Conservation (phyloP, 805 yeast species). For the Yueomyces sinensis region DNA sequence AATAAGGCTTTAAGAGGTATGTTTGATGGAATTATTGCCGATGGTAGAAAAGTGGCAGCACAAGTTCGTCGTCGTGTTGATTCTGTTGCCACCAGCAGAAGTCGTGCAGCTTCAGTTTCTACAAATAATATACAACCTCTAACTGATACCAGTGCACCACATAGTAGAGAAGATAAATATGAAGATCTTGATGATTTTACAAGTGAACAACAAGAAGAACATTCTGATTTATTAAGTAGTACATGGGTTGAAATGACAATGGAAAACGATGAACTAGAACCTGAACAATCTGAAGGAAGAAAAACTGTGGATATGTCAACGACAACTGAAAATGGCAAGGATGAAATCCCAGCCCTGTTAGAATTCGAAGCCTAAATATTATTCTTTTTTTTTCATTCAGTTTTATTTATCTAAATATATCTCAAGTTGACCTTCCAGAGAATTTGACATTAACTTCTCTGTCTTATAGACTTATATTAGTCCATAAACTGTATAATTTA, state of each 20-base stretch:
- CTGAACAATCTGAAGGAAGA: slow-evolving; percentile 1
- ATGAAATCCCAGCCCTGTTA: slow-evolving; percentile 11
- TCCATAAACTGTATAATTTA: too few relatives aligned
- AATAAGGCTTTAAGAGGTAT: slow-evolving; percentile 62
- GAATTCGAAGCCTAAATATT: slow-evolving; percentile 19
- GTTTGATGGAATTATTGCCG: slow-evolving; percentile 84
- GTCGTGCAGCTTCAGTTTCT: slow-evolving; percentile 7
- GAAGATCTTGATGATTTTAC: slow-evolving; percentile 23
- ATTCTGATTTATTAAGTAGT: slow-evolving; percentile 15
- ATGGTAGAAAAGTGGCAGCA: slow-evolving; percentile 82
- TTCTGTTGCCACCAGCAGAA: slow-evolving; percentile 34
- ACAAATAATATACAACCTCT: slow-evolving; percentile 1
- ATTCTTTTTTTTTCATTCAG: too few relatives aligned
- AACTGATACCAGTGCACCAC: slow-evolving; percentile 1
- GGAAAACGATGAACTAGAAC: slow-evolving; percentile 6
- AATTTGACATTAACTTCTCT: too few relatives aligned
- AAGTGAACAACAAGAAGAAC: slow-evolving; percentile 17
- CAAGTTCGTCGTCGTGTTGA: slow-evolving; percentile 85
- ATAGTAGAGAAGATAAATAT: slow-evolving; percentile 8
- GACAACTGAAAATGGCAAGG: background rate
- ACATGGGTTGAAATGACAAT: slow-evolving; percentile 18
- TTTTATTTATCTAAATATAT: too few relatives aligned
- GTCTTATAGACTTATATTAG: too few relatives aligned
- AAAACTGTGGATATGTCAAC: background rate
- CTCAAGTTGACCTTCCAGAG: too few relatives aligned